Percentiles rank a stretch among this genome's conserved stretches.
phyloP scores from a whole-genome alignment of 768 basidiomycete genomes.

The Trametes punicea region DNA sequence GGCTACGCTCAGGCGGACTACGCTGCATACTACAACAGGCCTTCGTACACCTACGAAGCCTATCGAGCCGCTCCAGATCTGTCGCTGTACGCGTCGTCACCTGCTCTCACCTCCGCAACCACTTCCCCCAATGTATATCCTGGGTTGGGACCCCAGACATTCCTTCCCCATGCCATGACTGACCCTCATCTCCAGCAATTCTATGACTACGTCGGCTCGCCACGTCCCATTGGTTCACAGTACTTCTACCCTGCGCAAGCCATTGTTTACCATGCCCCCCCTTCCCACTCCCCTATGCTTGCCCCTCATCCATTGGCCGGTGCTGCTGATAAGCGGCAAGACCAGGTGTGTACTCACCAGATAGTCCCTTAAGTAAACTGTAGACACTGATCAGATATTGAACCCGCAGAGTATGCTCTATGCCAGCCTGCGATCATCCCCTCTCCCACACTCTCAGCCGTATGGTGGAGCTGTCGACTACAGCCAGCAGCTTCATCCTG shows the following conservation, averaged over 20 bases:
- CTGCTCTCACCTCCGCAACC: slow-evolving; percentile 40
- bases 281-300: slow-evolving; percentile 54
- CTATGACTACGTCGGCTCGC: slow-evolving; percentile 52
- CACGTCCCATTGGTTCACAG: slow-evolving; percentile 49
- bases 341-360: slow-evolving; percentile 42
- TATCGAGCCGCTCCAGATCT: slow-evolving; percentile 51
- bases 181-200: slow-evolving; percentile 50
- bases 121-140: slow-evolving; percentile 50
- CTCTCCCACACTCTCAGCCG: slow-evolving; percentile 41
- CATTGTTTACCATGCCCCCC: slow-evolving; percentile 53
- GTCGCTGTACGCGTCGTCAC: slow-evolving; percentile 46
- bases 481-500: slow-evolving; percentile 39
- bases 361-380: slow-evolving; percentile 32
- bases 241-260: slow-evolving; percentile 61
- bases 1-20: slow-evolving; percentile 57
- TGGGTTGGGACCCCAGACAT: slow-evolving; percentile 38
- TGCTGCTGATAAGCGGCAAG: slow-evolving; percentile 56
- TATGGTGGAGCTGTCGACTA: slow-evolving; percentile 50
- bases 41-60: slow-evolving; percentile 44
- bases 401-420: slow-evolving; percentile 40
- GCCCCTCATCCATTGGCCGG: slow-evolving; percentile 42
- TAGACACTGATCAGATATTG: slow-evolving; percentile 34
- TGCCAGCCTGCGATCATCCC: slow-evolving; percentile 39
- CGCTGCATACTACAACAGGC: slow-evolving; percentile 53
- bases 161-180: slow-evolving; percentile 41